Percentiles rank a stretch among this genome's conserved stretches.
These are phyloP conservation scores for Sclerotinia glacialis DNA, from an alignment of 2,329 filamentous ascomycete genomes.

Conservation along the genomic window DNA sequence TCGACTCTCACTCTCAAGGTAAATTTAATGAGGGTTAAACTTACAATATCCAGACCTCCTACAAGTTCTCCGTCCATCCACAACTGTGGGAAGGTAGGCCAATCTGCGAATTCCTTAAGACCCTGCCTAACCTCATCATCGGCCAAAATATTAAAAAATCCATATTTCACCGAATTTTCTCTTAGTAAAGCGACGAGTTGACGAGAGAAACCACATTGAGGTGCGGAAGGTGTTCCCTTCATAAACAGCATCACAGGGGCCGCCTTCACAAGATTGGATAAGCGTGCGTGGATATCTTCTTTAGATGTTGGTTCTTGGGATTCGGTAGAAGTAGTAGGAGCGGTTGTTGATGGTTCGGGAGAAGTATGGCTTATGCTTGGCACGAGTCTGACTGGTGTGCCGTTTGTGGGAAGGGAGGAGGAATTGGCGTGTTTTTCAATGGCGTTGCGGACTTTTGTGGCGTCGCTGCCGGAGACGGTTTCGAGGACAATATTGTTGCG, in stretches of 20 bases:
- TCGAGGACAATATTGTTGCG: conserved; percentile 74
- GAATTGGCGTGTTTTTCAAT: conserved; percentile 67
- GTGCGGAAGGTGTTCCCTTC: conserved; percentile 87
- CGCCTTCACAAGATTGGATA: conserved; percentile 85
- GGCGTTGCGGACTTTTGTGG: conserved; percentile 75
- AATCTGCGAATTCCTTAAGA: conserved; percentile 95
- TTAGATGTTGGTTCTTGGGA: conserved; percentile 58
- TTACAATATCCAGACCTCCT: conserved; percentile 91
- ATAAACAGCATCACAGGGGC: conserved; percentile 98
- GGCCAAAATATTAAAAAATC: conserved; percentile 98
- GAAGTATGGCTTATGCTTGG: conserved; percentile 39
- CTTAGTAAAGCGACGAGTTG: conserved; percentile 83
- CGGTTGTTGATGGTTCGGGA: conserved; percentile 25
- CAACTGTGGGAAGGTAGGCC: conserved; percentile 95
- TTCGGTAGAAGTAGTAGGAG: conserved; percentile 34
- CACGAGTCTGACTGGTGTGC: conserved; percentile 27
- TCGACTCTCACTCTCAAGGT: neutral
- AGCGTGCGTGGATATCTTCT: conserved; percentile 78
- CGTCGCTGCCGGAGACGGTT: conserved; percentile 85
- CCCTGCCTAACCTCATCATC: conserved; percentile 97
- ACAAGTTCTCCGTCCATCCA: conserved; percentile 90
- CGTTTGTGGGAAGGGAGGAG: neutral
- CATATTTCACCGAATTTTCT: conserved; percentile 90
- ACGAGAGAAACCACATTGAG: conserved; percentile 88
- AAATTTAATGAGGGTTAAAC: conserved; percentile 40